Base-by-base conservation (phyloP, 1,284 basidiomycete genomes). In the Cutaneotrichosporon arboriforme region DNA sequence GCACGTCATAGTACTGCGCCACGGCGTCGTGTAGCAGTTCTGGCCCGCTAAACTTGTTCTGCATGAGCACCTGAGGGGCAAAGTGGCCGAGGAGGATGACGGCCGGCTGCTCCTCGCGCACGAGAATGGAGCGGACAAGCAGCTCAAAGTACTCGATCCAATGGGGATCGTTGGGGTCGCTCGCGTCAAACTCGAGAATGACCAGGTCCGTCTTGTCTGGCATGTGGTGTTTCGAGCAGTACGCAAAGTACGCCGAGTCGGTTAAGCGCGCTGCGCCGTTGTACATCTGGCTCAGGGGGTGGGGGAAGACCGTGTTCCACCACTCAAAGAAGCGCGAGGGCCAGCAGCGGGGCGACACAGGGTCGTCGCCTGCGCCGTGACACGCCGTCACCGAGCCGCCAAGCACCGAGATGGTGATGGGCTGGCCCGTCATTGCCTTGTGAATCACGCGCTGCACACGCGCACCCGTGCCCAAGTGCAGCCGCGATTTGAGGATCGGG, bases 321-420 rank as follows among this genome's bases (percentile, higher is more conserved):
- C 93, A 97, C 54, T 85, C 80, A 78, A 96, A 96, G 77, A 97
- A 88, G 38, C 83, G 82, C 36, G 88, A 84, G 1, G 92, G 91
- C 73, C 93, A 97, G 73, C 92, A 94, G 60, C 77, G 78, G 0
- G 88, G 80, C 0, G 90, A 84, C 52, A 96, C 80, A 4, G 89
- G 90, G 72, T 94, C 88, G 62, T 93, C 87, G 13, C 92, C 92
- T 2, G 91, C 86, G 33, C 93, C 92, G 70, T 93, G 90, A 71
- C 93, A 97, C 14, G 90, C 84, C 48, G 90, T 90, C 26, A 96
- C 89, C 86, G 88, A 91, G 52, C 92, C 90, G 45, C 92, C 92
- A 23, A 97, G 71, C 35, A 97, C 82, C 64, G 87, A 90, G 62
- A 97, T 88, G 10, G 91, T 94, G 21, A 96, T 82, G 4, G 91